Base-by-base conservation (phyloP, 768 basidiomycete genomes). In the Gautieria morchelliformis region DNA sequence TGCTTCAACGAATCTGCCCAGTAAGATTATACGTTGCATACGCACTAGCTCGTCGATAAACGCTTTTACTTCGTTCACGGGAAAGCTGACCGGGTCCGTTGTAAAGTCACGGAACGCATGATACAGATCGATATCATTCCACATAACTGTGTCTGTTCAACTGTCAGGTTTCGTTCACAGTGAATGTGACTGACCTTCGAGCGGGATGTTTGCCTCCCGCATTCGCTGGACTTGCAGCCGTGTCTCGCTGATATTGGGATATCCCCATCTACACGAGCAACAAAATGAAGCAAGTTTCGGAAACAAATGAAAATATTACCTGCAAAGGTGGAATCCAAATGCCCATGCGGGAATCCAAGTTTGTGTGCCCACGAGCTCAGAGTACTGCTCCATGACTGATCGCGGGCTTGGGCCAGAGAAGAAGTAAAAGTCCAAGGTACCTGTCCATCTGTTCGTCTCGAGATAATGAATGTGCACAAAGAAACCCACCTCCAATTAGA, bases 81-180 rank as follows among this genome's bases (percentile, higher is more conserved):
- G 81, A 72, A 80, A 88, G 45, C 72, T 77, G 30, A 80, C 76
- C 12, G 84, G 84, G 64, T 87, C 85, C 7, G 76, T 69, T 5
- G 86, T 88, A 61, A 87, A 86, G 67, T 85, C 85, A 15, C 86
- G 75, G 37, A 77, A 72, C 27, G 83, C 79, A 62, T 85, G 80
- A 62, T 85, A 87, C 53, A 87, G 60, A 68, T 88, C 85, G 59
- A 88, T 85, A 61, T 87, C 86, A 63, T 84, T 87, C 86, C 86
- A 88, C 76, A 85, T 85, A 45, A 81, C 84, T 84, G 24, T 49
- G 46, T 32, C 42, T 44, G 14, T 17, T 46, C 27, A 60, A 14
- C 37, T 49, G 17, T 8, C 22, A 19, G 30, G 22, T 9, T 53
- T 19, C n/a, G 22, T 5, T 40, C 45, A 51, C 35, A 9, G 2